Evolutionary conservation across 1,284 basidiomycete species (phyloP), one percentile per base, ranked within the genome.

Genomic region (Gymnopus androsaceus): DNA sequence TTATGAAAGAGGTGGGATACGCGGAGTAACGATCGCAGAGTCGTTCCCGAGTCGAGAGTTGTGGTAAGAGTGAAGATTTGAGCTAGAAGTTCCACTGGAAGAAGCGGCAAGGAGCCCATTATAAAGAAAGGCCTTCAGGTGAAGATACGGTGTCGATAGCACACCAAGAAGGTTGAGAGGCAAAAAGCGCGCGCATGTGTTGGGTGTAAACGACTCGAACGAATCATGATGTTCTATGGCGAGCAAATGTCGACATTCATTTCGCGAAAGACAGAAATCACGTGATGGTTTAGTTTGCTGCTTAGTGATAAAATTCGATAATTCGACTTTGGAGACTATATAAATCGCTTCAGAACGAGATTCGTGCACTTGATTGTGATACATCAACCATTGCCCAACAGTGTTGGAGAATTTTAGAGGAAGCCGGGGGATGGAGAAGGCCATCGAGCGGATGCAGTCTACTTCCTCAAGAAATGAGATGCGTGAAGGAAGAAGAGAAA

Each of bases 1-100:
- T 70, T 63, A 17, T 64, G 55, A 42, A 75, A 72, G 56, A 75
- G 73, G 42, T 54, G 67, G 3, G 73, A 78, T 3, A 74, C 71
- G 31, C 64, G 63, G 31, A 65, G 66, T 15, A 79, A 65, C 1
- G 72, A 63, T 23, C 66, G 72, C 30, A 70, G 66, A 0, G 73
- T 72, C 23, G 47, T 34, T 0, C 72, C 74, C 3, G 48, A 50
- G 48, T 50, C 48, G 7, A 37, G 14, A 8, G 48, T 38, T 19
- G 48, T 38, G 23, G 25, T 38, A 7, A 50, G 14, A 27, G 48
- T 27, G 25, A 50, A 50, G 4, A 50, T 50, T n/a, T 50, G 48
- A 5, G 36, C 17, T n/a, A 50, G 19, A 21, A 50, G 14, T 28
- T 50, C 48, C 7, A 25, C 17, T 17, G 48, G 48, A 38, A 50